Evolutionary conservation across 139 green algal genomes (phyloP).

Genomic region (Chlamydomonas urium): DNA sequence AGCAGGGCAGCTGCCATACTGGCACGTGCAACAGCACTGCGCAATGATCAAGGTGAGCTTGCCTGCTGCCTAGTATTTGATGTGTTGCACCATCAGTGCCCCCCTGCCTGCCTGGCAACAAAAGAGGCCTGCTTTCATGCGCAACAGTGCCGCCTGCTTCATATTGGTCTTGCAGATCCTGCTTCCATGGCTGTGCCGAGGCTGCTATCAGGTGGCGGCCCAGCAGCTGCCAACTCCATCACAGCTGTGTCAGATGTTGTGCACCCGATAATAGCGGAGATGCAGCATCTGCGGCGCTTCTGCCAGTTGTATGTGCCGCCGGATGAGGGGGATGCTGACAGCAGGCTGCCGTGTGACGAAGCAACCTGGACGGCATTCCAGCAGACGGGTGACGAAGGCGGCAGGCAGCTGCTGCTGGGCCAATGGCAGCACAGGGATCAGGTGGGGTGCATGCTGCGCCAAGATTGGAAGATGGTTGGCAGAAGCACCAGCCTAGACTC

Average conservation of each 20-base stretch:
- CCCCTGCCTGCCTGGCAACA: not conserved
- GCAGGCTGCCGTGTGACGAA: not conserved
- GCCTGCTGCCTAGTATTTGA: not conserved
- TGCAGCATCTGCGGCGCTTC: constrained; percentile 2
- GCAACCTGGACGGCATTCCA: too few species aligned
- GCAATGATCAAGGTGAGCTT: not conserved
- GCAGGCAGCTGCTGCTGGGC: not conserved
- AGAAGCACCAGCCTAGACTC: not conserved
- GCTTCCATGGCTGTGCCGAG: not conserved
- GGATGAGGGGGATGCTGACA: not conserved
- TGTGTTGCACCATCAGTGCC: not conserved
- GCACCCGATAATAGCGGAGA: not conserved
- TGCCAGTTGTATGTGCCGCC: not conserved
- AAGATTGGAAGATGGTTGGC: not conserved
- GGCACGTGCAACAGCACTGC: not conserved
- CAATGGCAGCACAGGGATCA: not conserved
- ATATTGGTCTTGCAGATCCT: not conserved
- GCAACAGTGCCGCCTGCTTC: not conserved
- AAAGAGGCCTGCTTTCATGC: not conserved
- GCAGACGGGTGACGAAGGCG: too few species aligned
- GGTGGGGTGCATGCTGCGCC: not conserved
- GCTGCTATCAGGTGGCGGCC: not conserved
- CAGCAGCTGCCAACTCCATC: not conserved
- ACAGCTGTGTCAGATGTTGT: not conserved
- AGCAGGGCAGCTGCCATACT: not conserved